Evolutionary conservation across 2,329 filamentous ascomycete genomes (phyloP).

Genomic region (Coniochaeta hoffmannii): DNA sequence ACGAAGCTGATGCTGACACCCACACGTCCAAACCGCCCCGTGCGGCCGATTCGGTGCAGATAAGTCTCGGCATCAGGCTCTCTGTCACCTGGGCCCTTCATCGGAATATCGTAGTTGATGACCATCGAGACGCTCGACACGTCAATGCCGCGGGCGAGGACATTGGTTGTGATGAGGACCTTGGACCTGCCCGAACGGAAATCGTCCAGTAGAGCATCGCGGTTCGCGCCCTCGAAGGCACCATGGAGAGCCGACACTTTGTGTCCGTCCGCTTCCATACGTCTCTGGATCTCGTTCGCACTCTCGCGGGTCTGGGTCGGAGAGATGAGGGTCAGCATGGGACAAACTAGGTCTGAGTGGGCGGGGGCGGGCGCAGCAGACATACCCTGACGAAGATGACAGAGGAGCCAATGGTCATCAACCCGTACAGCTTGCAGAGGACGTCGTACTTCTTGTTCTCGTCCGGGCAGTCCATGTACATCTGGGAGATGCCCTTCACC

Average conservation of each 20-base stretch:
- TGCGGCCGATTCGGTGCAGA: constrained; percentile 94
- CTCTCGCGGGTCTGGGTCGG: constrained; percentile 67
- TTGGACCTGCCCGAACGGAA: constrained; percentile 86
- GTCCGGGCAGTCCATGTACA: constrained; percentile 87
- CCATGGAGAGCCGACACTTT: constrained; percentile 86
- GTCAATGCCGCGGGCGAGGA: constrained; percentile 92
- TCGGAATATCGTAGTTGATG: constrained; percentile 89
- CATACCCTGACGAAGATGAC: constrained; percentile 93
- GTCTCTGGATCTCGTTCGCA: constrained; percentile 73
- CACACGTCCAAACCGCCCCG: constrained; percentile 91
- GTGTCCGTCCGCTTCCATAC: constrained; percentile 85
- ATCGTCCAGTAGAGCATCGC: constrained; percentile 76
- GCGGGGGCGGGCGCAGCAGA: constrained; percentile 8
- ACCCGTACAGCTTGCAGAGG: constrained; percentile 85
- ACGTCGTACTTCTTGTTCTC: constrained; percentile 81
- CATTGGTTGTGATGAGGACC: constrained; percentile 96
- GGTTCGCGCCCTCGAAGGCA: constrained; percentile 73
- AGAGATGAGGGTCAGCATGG: background rate
- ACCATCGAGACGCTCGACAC: constrained; percentile 90
- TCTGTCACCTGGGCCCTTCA: constrained; percentile 65
- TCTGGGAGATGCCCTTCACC: constrained; percentile 93
- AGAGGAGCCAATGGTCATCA: constrained; percentile 94
- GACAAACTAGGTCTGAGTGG: background rate
- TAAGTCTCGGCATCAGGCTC: constrained; percentile 94
- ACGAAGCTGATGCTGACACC: constrained; percentile 95